Evolutionary conservation across 2,329 filamentous ascomycete genomes (phyloP).

Genomic region (Fusarium solani-melongenae): DNA sequence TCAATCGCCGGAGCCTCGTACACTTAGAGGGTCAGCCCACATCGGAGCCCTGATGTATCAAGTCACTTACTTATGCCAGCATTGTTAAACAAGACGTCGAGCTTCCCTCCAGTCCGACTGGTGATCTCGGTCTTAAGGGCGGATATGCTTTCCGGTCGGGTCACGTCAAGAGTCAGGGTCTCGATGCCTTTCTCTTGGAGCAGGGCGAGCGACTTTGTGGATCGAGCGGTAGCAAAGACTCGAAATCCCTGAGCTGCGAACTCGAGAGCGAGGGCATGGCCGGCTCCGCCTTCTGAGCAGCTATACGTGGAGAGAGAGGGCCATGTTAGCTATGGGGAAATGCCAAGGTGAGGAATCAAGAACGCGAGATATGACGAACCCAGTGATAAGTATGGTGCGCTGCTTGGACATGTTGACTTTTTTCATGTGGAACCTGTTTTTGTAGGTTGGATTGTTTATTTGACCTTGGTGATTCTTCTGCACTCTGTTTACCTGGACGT

Average conservation of each 20-base stretch:
- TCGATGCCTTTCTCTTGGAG: slow-evolving; percentile 23
- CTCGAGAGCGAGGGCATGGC: slow-evolving; percentile 24
- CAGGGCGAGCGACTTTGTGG: background rate
- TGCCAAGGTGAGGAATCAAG: background rate
- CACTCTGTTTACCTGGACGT: background rate
- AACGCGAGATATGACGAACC: slow-evolving; percentile 1
- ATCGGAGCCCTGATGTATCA: background rate
- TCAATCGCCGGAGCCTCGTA: slow-evolving; percentile 22
- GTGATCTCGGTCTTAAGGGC: slow-evolving; percentile 10
- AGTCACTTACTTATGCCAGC: slow-evolving; percentile 16
- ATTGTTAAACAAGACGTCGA: slow-evolving; percentile 28
- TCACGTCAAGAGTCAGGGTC: slow-evolving; percentile 17
- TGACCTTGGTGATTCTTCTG: background rate
- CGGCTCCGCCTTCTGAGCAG: slow-evolving; percentile 19
- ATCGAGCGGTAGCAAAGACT: slow-evolving; percentile 27
- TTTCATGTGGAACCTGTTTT: background rate
- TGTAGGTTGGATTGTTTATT: background rate
- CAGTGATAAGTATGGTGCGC: slow-evolving; percentile 18
- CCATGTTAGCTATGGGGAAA: background rate
- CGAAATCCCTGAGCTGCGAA: slow-evolving; percentile 15
- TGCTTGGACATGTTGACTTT: background rate
- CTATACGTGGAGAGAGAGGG: background rate
- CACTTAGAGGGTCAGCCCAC: background rate
- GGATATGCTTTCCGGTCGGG: slow-evolving; percentile 18
- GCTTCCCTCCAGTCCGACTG: slow-evolving; percentile 6